Base-by-base conservation (phyloP, 768 basidiomycete species). In the Suillus bovinus region DNA sequence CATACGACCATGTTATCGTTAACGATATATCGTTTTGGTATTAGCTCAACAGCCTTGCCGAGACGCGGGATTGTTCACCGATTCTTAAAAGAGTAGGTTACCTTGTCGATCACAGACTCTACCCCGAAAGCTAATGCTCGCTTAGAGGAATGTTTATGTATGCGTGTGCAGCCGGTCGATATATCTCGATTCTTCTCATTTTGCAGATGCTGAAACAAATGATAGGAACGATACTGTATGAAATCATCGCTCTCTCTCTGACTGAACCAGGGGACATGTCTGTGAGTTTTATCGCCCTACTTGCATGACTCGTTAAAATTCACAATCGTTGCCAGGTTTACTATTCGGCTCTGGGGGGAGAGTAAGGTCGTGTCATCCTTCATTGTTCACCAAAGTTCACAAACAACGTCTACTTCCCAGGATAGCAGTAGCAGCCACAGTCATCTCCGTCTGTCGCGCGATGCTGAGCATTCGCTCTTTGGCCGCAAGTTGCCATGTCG, bases 381-480 rank as follows among this genome's bases (percentile, higher is more conserved):
- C n/a, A 5, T 39, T 29, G 8, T 10, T 58, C 16, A 29, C 14
- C 22, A 4, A 46, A 31, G 34, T 17, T 63, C n/a, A 36, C 14
- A 14, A 33, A 7, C 22, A 29, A 33, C 39, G 33, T 31, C n/a
- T 14, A 64, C 60, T 31, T 24, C 20, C 33, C 8, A 47, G 57
- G 5, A 61, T 65, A 22, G 57, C 62, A 39, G 58, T 67, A 33
- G 61, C 66, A 10, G 34, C 68, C 6, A 60, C 58, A 3, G 58
- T 61, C 10, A 64, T 79, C 29, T 71, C 76, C 9, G 74, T 79
- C 38, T 78, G 75, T 47, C 74, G 73, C 16, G 71, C 76, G 22
- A 77, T 79, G 76, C 71, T 81, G 53, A 77, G 73, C 61, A 78
- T 80, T 52, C 74, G 76, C 53, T 80, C 80, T 2, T 69, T 82